Conservation (phyloP, 306 rosid species). For the Vigna mungo region DNA sequence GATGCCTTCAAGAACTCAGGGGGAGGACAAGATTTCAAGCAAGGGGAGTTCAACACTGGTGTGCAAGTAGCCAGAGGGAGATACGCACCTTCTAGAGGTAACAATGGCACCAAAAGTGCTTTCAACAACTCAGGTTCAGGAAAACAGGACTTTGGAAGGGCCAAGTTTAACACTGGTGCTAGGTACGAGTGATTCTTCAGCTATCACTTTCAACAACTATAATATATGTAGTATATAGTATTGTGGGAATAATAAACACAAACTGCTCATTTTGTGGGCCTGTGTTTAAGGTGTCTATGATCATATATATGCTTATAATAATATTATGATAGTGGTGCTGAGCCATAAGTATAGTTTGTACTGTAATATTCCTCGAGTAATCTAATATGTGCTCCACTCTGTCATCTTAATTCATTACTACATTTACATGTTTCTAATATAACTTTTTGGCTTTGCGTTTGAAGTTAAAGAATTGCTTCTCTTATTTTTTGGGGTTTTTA, state of each 20-base stretch:
- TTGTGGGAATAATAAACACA: not conserved
- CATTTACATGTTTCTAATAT: too few species aligned
- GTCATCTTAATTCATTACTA: not conserved
- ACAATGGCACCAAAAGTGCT: conserved; percentile 1
- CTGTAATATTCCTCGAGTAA: not conserved
- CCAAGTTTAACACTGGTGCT: conserved; percentile 26
- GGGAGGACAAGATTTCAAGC: not conserved
- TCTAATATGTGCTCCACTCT: not conserved
- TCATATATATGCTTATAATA: not conserved
- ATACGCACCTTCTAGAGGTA: not conserved
- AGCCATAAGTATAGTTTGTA: not conserved
- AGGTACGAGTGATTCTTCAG: not conserved
- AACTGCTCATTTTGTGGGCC: not conserved
- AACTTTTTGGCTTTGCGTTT: too few species aligned
- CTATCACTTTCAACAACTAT: not conserved
- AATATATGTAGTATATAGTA: not conserved
- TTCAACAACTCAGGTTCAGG: conserved; percentile 13
- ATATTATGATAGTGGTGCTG: not conserved
- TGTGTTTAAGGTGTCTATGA: not conserved
- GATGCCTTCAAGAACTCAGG: not conserved
- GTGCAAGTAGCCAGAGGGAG: not conserved
- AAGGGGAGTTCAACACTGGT: conserved; percentile 10
- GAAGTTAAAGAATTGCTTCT: too few species aligned
- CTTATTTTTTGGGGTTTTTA: too few species aligned
- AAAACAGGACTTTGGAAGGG: not conserved